Evolutionary conservation across 805 yeast species (phyloP).

Genomic region (Vanderwaltozyma tropicalis): DNA sequence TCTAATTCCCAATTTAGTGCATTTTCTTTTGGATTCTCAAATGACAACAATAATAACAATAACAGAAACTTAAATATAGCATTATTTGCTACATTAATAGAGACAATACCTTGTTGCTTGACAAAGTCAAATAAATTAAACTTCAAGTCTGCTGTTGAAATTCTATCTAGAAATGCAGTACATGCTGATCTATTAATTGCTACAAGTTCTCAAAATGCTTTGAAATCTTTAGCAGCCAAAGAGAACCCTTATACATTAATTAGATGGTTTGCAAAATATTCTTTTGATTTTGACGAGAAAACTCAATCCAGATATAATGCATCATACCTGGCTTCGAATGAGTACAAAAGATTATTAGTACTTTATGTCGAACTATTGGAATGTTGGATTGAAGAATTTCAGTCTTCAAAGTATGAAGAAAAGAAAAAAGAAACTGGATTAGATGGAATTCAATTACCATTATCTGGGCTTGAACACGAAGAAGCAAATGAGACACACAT

Average conservation of each 20-base stretch:
- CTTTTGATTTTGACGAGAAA: constrained; percentile 71
- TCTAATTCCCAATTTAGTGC: constrained; percentile 31
- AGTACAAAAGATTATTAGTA: constrained; percentile 48
- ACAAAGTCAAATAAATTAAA: constrained; percentile 37
- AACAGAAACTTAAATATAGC: constrained; percentile 37
- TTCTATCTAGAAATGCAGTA: constrained; percentile 64
- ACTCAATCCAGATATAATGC: constrained; percentile 45
- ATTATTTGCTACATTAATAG: constrained; percentile 58
- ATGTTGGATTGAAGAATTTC: constrained; percentile 70
- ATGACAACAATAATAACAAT: constrained; percentile 24
- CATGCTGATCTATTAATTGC: constrained; percentile 58
- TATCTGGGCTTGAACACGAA: constrained; percentile 11
- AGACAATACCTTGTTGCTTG: constrained; percentile 63
- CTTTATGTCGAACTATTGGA: constrained; percentile 71
- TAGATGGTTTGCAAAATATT: constrained; percentile 65
- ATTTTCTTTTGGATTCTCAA: constrained; percentile 33
- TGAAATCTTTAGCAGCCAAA: constrained; percentile 55
- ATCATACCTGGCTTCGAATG: constrained; percentile 49
- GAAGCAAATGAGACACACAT: constrained; percentile 40
- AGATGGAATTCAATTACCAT: constrained; percentile 22
- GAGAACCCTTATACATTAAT: constrained; percentile 62
- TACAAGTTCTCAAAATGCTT: constrained; percentile 49
- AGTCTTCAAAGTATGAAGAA: constrained; percentile 27
- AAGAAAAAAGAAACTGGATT: constrained; percentile 24
- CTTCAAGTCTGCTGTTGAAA: constrained; percentile 58